Base-by-base conservation (phyloP, 495 filamentous ascomycete genomes). In the Tuber melanosporum region DNA sequence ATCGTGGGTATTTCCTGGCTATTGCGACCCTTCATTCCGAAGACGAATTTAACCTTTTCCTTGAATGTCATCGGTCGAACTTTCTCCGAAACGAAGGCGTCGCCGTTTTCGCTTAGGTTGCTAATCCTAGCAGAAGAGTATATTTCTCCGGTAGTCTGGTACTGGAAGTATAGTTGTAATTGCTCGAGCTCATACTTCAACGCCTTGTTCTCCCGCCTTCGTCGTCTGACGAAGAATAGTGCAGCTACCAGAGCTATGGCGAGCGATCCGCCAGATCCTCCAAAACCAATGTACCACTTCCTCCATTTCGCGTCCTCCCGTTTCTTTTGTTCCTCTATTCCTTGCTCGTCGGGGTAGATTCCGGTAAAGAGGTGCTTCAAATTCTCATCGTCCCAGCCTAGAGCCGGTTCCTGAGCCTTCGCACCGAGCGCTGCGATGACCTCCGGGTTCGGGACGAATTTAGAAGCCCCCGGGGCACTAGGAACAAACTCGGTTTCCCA, bases 1-100 rank as follows among this genome's bases (percentile, higher is more conserved):
- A 66, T 66, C 12, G 57, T 66, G 26, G 57, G 57, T 66, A 66
- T 66, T 36, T 66, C 57, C 26, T 36, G n/a, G 26, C 14, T 66
- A 17, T 36, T 36, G 57, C 26, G 17, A 6, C 26, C 57, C 26
- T 66, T 66, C 26, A 36, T 73, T 47, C 71, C 71, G 19, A 73
- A 46, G 46, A 73, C 43, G 22, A 73, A 73, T 32, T 47, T 47
- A 73, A 73, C 22, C 71, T n/a, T 73, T 73, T 73, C 71, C 43
- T 22, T 9, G 20, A 73, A 73, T 17, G 71, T 73, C 71, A 73
- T 73, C 2, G 71, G 71, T 9, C 71, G 71, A 73, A 45, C 71
- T 22, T 47, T 73, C 46, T 73, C 71, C 57, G 57, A 66, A 17
- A 66, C 57, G n/a, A 66, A 66, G 32, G 57, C 57, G 32, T 66